A percentile compares a stretch with the other conserved stretches of the same genome.
phyloP scores from a whole-genome alignment of 169 alveolate species.

The Cryptosporidium canis region DNA sequence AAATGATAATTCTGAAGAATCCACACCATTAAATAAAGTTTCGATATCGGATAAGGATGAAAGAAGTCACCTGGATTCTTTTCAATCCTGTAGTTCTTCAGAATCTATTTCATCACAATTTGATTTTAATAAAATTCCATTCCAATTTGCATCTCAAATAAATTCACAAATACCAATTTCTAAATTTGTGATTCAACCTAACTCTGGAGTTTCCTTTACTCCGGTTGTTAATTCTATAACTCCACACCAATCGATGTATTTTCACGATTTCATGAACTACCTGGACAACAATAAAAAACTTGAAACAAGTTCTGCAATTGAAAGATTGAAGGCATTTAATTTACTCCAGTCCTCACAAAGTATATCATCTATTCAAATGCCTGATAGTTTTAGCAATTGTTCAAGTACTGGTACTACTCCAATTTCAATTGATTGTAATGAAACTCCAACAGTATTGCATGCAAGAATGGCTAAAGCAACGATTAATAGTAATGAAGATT shows the following conservation, averaged over 20 bases:
- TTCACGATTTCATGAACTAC: slow-evolving; percentile 49
- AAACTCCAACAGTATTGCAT: slow-evolving; percentile 8
- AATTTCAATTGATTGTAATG: slow-evolving; percentile 45
- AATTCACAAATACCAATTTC: slow-evolving; percentile 4
- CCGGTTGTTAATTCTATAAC: slow-evolving; percentile 10
- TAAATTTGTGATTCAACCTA: slow-evolving; percentile 33
- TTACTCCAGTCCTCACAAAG: not conserved
- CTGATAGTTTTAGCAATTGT: slow-evolving; percentile 34
- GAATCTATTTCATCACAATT: slow-evolving; percentile 48
- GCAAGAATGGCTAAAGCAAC: slow-evolving; percentile 24
- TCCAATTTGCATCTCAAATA: slow-evolving; percentile 25
- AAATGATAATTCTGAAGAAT: slow-evolving; percentile 33
- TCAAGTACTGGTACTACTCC: slow-evolving; percentile 63
- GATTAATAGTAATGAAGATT: slow-evolving; percentile 9
- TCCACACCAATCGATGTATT: slow-evolving; percentile 4
- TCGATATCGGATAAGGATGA: slow-evolving; percentile 14
- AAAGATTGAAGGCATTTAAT: not conserved
- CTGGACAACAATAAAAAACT: slow-evolving; percentile 28
- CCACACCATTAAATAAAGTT: slow-evolving; percentile 7
- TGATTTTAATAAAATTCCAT: slow-evolving; percentile 32
- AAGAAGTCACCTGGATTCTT: slow-evolving; percentile 1
- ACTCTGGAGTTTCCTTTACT: slow-evolving; percentile 3
- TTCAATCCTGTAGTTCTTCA: slow-evolving; percentile 9
- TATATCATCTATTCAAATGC: slow-evolving; percentile 3
- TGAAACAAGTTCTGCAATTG: not conserved